These are phyloP conservation scores for Anthracocystis setariae DNA, from an alignment of 1,284 basidiomycete species.

Conservation along the genomic window DNA sequence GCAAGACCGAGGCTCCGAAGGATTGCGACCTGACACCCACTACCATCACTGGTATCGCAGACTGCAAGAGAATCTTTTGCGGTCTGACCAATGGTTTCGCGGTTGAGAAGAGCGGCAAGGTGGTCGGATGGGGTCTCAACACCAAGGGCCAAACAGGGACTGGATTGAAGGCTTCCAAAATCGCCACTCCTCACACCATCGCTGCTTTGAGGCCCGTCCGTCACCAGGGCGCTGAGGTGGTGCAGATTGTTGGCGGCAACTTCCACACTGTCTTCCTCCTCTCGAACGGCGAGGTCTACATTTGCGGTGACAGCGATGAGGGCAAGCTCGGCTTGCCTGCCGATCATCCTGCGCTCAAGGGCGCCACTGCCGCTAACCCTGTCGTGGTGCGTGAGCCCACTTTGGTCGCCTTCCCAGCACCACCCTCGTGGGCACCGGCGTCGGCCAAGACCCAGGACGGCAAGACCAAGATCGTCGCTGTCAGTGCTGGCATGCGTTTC, in stretches of 20 bases:
- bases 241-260: conserved; percentile 78
- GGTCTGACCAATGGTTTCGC: conserved; percentile 90
- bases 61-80: conserved; percentile 80
- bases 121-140: conserved; percentile 93
- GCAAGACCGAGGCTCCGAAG: conserved; percentile 73
- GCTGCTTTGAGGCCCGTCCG: conserved; percentile 75
- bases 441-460: conserved; percentile 61
- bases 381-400: conserved; percentile 57
- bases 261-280: conserved; percentile 90
- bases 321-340: conserved; percentile 57
- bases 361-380: conserved; percentile 28
- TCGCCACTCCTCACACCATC: conserved; percentile 78
- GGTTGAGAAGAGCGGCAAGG: conserved; percentile 80
- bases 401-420: conserved; percentile 64
- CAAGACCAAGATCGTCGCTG: conserved; percentile 77
- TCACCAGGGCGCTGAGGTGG: conserved; percentile 70
- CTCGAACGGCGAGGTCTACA: conserved; percentile 79
- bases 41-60: conserved; percentile 75
- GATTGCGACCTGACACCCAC: conserved; percentile 84
- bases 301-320: conserved; percentile 62
- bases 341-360: conserved; percentile 43
- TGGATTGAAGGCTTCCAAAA: conserved; percentile 70
- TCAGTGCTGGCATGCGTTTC: conserved; percentile 82
- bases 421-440: conserved; percentile 66
- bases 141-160: conserved; percentile 78